Percentiles rank a stretch among this genome's conserved stretches.
Conservation (phyloP, 176 grass and related monocot genomes). For the Cymbopogon citratus region DNA sequence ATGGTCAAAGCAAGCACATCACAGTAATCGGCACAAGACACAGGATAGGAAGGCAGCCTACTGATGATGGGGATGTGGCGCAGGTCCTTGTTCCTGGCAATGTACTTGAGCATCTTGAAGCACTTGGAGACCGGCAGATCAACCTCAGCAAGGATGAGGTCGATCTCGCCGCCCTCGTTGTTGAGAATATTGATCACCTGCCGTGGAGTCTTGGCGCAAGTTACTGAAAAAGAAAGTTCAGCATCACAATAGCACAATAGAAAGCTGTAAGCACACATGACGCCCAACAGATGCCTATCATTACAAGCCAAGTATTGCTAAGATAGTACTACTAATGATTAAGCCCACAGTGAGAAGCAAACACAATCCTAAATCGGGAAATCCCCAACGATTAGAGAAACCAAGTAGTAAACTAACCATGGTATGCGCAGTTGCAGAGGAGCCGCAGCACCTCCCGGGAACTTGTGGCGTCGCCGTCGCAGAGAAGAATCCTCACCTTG, state of each 20-base stretch:
- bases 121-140: constrained; percentile 86
- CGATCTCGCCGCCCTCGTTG: constrained; percentile 59
- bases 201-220: constrained; percentile 62
- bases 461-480: constrained; percentile 64
- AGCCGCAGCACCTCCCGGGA: constrained; percentile 72
- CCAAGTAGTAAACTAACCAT: constrained; percentile 43
- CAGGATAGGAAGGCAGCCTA: constrained; percentile 26
- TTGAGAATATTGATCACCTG: constrained; percentile 82
- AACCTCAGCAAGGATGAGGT: constrained; percentile 88
- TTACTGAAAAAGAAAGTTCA: constrained; percentile 46
- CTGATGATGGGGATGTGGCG: constrained; percentile 94
- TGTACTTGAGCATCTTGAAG: constrained; percentile 97
- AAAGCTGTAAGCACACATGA: background rate
- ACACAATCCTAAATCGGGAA: background rate
- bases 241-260: background rate
- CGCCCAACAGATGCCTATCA: background rate
- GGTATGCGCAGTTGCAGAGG: constrained; percentile 88
- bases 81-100: constrained; percentile 74
- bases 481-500: constrained; percentile 88
- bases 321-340: background rate
- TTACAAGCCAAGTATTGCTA: background rate
- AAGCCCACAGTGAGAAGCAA: background rate
- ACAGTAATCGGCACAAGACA: background rate
- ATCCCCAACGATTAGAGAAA: background rate
- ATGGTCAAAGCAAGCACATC: background rate